Percentiles rank a stretch among this genome's conserved stretches.
Conservation (phyloP, 2,329 filamentous ascomycete species). For the Capronia coronata region DNA sequence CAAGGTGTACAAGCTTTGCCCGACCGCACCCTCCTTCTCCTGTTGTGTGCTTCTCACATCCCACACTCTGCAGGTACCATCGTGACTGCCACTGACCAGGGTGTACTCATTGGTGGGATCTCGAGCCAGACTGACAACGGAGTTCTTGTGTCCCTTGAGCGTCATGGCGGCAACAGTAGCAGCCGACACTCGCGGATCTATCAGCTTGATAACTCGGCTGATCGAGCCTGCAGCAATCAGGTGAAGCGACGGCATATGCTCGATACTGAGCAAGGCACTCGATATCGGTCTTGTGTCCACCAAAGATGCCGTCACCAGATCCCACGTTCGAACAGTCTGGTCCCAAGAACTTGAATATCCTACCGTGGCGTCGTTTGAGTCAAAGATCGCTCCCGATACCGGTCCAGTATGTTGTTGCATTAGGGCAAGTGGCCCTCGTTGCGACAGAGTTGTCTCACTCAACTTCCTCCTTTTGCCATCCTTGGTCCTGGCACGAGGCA, state of each 20-base stretch:
- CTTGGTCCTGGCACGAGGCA: conserved; percentile 59
- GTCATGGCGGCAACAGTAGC: conserved; percentile 76
- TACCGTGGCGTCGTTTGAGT: conserved; percentile 75
- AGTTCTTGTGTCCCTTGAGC: conserved; percentile 81
- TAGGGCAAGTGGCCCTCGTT: conserved; percentile 71
- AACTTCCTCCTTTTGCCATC: conserved; percentile 71
- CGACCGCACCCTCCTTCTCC: conserved; percentile 55
- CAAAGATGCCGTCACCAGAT: conserved; percentile 70
- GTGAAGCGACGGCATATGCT: conserved; percentile 61
- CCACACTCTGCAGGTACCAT: conserved; percentile 90
- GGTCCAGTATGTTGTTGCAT: conserved; percentile 65
- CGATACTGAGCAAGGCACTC: conserved; percentile 73
- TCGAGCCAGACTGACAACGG: conserved; percentile 52
- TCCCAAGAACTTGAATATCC: conserved; percentile 89
- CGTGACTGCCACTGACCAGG: conserved; percentile 83
- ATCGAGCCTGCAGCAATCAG: conserved; percentile 70
- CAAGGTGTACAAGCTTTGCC: conserved; percentile 69
- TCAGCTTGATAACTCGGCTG: conserved; percentile 80
- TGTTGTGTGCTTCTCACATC: conserved; percentile 67
- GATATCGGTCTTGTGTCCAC: conserved; percentile 79
- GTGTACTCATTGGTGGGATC: conserved; percentile 67
- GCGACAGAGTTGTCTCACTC: conserved; percentile 53
- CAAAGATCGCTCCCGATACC: conserved; percentile 76
- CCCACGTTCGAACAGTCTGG: conserved; percentile 83
- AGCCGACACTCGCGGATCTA: conserved; percentile 78